phyloP scores from a whole-genome alignment of 2,329 filamentous ascomycete species.

The Trichoderma breve region DNA sequence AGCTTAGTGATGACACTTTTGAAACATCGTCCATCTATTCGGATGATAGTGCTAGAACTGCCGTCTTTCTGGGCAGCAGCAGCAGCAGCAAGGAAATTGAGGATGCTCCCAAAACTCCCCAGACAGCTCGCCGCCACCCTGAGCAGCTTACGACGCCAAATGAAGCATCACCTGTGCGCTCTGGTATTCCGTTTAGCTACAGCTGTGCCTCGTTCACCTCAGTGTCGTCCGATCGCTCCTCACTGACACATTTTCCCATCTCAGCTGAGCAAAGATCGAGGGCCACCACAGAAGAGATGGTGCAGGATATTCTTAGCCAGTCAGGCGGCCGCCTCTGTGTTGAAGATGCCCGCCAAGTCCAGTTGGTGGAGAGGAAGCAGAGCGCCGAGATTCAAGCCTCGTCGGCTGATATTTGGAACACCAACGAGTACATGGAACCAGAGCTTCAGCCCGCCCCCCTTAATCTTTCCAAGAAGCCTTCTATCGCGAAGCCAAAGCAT shows the following conservation, averaged over 20 bases:
- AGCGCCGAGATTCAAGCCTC: constrained; percentile 22
- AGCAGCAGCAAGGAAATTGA: background rate
- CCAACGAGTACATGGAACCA: constrained; percentile 23
- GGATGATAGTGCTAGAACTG: constrained; percentile 24
- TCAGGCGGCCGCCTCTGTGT: constrained; percentile 25
- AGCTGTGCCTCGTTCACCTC: constrained; percentile 22
- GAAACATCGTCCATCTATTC: constrained; percentile 28
- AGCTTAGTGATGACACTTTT: constrained; percentile 13
- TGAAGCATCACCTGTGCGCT: background rate
- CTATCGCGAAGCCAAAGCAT: background rate
- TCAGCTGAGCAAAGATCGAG: constrained; percentile 25
- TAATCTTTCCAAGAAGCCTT: constrained; percentile 20
- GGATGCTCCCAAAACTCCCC: background rate
- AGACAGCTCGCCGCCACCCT: background rate
- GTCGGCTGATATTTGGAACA: constrained; percentile 27
- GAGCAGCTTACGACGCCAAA: background rate
- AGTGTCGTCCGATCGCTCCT: constrained; percentile 22
- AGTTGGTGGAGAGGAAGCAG: constrained; percentile 24
- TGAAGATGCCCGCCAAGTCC: constrained; percentile 23
- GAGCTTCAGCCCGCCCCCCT: constrained; percentile 30
- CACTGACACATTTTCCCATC: constrained; percentile 32
- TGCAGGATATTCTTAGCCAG: constrained; percentile 26
- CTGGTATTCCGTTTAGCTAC: constrained; percentile 8
- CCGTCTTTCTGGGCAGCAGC: constrained; percentile 14
- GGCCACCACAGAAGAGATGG: constrained; percentile 28